Base-by-base conservation (phyloP, 495 filamentous ascomycete genomes). In the Lepraria neglecta region DNA sequence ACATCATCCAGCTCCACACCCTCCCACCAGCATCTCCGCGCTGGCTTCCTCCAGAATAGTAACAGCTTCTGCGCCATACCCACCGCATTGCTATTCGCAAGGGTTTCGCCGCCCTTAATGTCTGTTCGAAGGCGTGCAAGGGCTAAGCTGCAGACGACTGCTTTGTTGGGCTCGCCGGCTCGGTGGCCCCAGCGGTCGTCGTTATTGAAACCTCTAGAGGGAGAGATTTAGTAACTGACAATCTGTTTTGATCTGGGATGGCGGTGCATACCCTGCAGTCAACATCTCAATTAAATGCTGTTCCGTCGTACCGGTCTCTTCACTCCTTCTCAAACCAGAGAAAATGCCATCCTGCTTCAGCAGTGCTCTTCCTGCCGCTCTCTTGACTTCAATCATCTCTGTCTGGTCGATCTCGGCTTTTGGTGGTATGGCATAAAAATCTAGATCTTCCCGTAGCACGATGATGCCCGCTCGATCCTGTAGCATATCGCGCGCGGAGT, bases 211-310 rank as follows among this genome's bases (percentile, higher is more conserved):
- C 94, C 94, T 65, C 94, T 97, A 60, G 12, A 53, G 53, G 5
- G 9, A 38, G 24, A 24, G 24, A 24, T 24, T 24, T 24, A 24
- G 24, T 24, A 24, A 24, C 2, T 24, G 24, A 24, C 2, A 24
- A 24, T 24, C 24, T 24, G 24, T 24, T 24, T 24, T 24, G 24
- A 24, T 24, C 24, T 24, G 35, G 35, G 12, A 38, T 38, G 12
- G 12, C 5, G 64, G 38, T 60, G 75, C 84, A 74, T 77, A 97
- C 92, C 92, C 94, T 68, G 94, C 94, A 27, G 94, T 99, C 77
- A 99, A 74, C 94, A 99, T 99, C 77, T 99, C 94, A 70, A 99
- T 97, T 52, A 99, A 77, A 77, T 99, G 94, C 72, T 96, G 95
- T 72, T 99, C 94, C 0, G 94, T 99, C 28, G 94, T 97, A 9